Conservation (phyloP, 495 filamentous ascomycete species). For the Penicillium herquei region DNA sequence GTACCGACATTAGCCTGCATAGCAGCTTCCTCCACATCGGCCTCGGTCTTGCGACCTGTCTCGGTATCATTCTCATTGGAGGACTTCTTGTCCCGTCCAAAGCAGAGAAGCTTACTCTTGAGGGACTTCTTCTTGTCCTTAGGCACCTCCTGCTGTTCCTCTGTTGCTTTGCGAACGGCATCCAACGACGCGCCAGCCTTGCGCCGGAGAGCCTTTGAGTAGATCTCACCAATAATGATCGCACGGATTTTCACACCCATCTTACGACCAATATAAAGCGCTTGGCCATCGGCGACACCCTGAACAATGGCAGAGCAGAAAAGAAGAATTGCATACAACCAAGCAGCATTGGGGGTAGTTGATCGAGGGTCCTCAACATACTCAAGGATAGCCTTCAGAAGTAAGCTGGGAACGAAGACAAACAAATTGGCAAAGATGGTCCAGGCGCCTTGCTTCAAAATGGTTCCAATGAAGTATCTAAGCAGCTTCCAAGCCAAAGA, state of each 20-base stretch:
- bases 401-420: conserved; percentile 86
- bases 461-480: conserved; percentile 74
- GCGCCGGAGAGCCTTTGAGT: conserved; percentile 91
- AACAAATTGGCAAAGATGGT: conserved; percentile 74
- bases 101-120: conserved; percentile 50
- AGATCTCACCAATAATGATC: conserved; percentile 96
- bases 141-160: conserved; percentile 27
- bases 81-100: conserved; percentile 58
- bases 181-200: conserved; percentile 77
- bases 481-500: conserved; percentile 76
- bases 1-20: conserved; percentile 88
- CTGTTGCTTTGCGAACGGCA: conserved; percentile 41
- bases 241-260: conserved; percentile 91
- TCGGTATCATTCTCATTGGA: conserved; percentile 32
- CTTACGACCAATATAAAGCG: conserved; percentile 90
- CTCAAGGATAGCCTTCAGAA: conserved; percentile 86
- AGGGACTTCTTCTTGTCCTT: conserved; percentile 29
- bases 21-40: conserved; percentile 45
- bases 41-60: conserved; percentile 33
- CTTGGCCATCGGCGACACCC: conserved; percentile 78
- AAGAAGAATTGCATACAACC: conserved; percentile 91
- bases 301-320: conserved; percentile 75
- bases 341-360: conserved; percentile 84
- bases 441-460: conserved; percentile 78
- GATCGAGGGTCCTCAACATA: conserved; percentile 82